Percentiles rank a stretch among this genome's conserved stretches.
These are phyloP conservation scores for Mrakia hoshinonis DNA, from an alignment of 768 basidiomycete species.

Conservation along the genomic window DNA sequence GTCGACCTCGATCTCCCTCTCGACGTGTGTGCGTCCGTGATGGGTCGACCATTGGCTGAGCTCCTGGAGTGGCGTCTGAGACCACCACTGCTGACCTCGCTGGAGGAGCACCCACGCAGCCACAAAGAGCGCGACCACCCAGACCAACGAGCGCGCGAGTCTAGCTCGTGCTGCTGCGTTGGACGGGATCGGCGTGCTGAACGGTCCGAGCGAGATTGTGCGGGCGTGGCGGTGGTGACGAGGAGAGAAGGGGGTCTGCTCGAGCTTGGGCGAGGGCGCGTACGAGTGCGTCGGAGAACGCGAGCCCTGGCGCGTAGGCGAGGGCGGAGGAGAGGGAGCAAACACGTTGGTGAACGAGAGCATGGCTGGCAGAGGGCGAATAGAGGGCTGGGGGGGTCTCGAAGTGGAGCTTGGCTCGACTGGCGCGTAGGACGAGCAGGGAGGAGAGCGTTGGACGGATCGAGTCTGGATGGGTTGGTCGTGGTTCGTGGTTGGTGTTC, in stretches of 20 bases:
- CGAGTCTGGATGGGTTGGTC: no score
- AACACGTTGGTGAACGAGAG: constrained; percentile 2
- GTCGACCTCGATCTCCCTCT: background rate
- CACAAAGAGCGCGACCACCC: background rate
- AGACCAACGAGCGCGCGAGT: background rate
- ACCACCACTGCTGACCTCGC: background rate
- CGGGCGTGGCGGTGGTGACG: background rate
- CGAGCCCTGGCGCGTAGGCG: background rate
- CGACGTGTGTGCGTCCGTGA: no score
- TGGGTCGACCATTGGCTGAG: background rate
- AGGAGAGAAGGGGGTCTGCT: background rate
- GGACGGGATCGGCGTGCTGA: background rate
- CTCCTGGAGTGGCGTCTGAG: background rate
- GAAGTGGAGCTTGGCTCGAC: no score
- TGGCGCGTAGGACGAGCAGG: no score
- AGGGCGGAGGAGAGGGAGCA: background rate
- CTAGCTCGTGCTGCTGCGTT: background rate
- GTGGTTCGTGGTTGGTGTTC: no score
- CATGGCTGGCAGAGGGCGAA: background rate
- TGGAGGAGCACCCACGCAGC: background rate
- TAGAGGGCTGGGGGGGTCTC: no score
- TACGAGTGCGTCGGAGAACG: background rate
- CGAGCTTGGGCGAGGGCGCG: constrained; percentile 4
- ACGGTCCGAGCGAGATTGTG: background rate
- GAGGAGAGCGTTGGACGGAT: no score